Base-by-base conservation (phyloP, 768 basidiomycete species). In the Galerina marginata region DNA sequence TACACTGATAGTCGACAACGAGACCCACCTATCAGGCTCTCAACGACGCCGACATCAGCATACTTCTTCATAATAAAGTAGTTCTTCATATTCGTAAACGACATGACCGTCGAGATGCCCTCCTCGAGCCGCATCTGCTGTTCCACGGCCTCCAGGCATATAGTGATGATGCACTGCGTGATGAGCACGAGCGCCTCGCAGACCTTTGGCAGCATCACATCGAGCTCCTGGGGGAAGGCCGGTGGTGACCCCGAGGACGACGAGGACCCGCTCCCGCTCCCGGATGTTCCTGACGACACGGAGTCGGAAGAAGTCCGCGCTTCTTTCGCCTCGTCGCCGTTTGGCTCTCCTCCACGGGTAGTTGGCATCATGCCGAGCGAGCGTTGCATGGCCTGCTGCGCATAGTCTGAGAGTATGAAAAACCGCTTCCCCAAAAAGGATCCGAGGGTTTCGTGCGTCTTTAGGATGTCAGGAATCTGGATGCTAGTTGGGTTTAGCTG, bases 151-250 rank as follows among this genome's bases (percentile, higher is more conserved):
- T 81, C 81, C 59, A 94, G 74, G 40, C 83, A 79, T 54, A 89
- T 79, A 26, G 86, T 87, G 60, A 86, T 79, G 59, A 94, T 83
- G 67, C 90, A 91, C 72, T 95, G 92, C 2, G 86, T 84, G 38
- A 89, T 83, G 10, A 95, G 80, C 14, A 95, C 88, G 52, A 95
- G 78, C 0, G 88, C 93, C 67, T 94, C 92, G 69, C 90, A 89
- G 20, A 86, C 87, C 75, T 88, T 91, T 3, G 92, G 90, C 15
- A 96, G 76, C 68, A 88, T 79, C 25, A 86, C 79, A 71, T 95
- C 90, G 37, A 91, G 71, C 69, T 84, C 79, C 55, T 75, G 71
- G 12, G 74, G 77, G 26, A 66, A 65, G 26, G 74, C 42, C 48
- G 59, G 43, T 43, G 64, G 45, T 43, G 53, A 50, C 2, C 52